Base-by-base conservation (phyloP, 495 filamentous ascomycete species). In the Bombardia bombarda region DNA sequence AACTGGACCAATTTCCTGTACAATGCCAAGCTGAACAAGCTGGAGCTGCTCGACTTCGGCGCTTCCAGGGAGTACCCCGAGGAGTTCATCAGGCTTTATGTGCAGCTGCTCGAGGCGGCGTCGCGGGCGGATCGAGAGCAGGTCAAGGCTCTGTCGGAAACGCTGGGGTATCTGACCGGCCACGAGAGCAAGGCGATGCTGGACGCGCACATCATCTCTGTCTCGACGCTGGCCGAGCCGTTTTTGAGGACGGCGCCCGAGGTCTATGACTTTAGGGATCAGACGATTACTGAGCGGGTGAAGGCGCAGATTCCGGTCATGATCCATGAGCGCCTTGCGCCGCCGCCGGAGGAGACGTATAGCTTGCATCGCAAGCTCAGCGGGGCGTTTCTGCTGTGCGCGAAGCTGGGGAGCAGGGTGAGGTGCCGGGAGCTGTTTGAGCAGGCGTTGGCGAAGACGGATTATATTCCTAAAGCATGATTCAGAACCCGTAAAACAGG, bases 1-100 rank as follows among this genome's bases (percentile, higher is more conserved):
- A 98, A 98, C 70, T 98, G 93, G 92, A 97, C 93, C n/a, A 98
- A 98, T 58, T 98, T 98, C 69, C 69, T 97, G 21, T 97, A 86
- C 70, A 95, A 98, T 58, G 62, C 75, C 0, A 40, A 65, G 7
- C 80, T 77, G 2, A 66, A 80, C 40, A 83, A 79, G 52, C 79
- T 98, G 5, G 90, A 97, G 63, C 80, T 98, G 9, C 80, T 98
- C 37, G 92, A 98, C 62, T 98, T 98, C 57, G 92, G 92, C 47
- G 92, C 92, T 22, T 86, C 84, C 12, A 72, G 92, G 49, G 93
- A 87, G 35, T 98, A 79, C 60, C 89, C 90, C 0, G 64, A 71
- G 31, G 60, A 75, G 7, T 98, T 97, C 63, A 82, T 96, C 43
- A 52, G 69, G 4, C 79, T 74, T 13, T 98, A 98, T 63, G 73